Base-by-base conservation (phyloP, 805 yeast genomes). In the Candida palmyrensis region DNA sequence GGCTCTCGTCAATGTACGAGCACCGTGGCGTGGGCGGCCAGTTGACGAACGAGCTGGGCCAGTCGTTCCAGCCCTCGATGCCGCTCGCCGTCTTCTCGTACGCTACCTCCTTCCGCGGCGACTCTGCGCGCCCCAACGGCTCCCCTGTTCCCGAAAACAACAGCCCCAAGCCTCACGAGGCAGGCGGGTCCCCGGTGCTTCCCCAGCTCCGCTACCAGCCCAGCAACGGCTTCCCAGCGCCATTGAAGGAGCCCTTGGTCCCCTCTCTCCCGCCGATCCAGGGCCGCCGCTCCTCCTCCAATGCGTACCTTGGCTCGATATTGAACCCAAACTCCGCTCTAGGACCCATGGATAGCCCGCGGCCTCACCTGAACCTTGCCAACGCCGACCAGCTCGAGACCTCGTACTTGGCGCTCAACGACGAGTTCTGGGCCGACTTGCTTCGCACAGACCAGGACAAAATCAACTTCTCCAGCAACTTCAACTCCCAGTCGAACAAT, bases 351-450 rank as follows among this genome's bases (percentile, higher is more conserved):
- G 6, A 11, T 6, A 16, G 12, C 4, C 18, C 21, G 5, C 11
- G 22, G n/a, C 24, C 13, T 13, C 11, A 29, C 11, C 20, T 19
- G 18, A 29, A 33, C 24, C 31, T 36, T 39, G 51, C 62, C 6
- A 58, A 53, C 40, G 53, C 58, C 1, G 59, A 59, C 34, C 59
- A 68, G 31, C 45, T 66, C 14, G 75, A 72, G 29, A 59, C 61
- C 44, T 73, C 78, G 8, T 69, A 68, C 30, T 66, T 70, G 60
- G 71, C 77, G 7, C 52, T 79, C 22, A 77, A 75, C 37, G 88
- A 80, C 46, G 88, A 81, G 47, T 77, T 81, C 44, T 81, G 88
- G 88, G 67, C 77, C 22, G 83, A 80, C 38, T 52, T 73, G 21
- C 49, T 72, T 20, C 59, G 59, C 32, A 49, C 62, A 1, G 59